Base-by-base conservation (phyloP, 2,329 filamentous ascomycete species). In the Chaetomiaceae sp. region DNA sequence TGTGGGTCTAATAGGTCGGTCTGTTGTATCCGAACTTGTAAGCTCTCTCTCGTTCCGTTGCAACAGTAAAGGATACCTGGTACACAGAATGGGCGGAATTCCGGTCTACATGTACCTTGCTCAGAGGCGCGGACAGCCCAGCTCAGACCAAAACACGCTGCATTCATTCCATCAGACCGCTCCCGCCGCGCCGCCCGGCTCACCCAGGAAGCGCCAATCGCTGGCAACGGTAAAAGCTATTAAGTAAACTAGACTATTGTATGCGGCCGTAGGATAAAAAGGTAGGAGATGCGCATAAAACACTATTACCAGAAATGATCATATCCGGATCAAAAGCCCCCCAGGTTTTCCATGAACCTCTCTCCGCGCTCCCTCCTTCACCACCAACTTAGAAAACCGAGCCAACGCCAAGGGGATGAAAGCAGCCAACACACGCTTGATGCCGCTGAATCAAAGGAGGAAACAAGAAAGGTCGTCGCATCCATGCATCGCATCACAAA, bases 391-490 rank as follows among this genome's bases (percentile, higher is more conserved):
- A 42, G 38, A 29, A n/a, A n/a, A 24, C 22, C 22, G 22, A 24
- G 27, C 46, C 42, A 54, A 51, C 47, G 43, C 53, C 51, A 41
- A n/a, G n/a, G n/a, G 20, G 14, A 43, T 32, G 19, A 29, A 50
- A 26, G 29, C 47, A 51, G 41, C 51, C 50, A 56, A 51, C 42
- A 49, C 55, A 57, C 53, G 47, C 53, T 42, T 42, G 45, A 48
- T 42, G 38, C 40, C 48, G 43, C 32, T 42, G n/a, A n/a, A 24
- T 6, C 6, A 24, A 24, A 24, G 22, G 9, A 24, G 9, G 22
- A 24, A 19, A 47, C 37, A 42, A 42, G 20, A 24, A 40, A 51
- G 27, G 29, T 15, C 33, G 27, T 39, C 22, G 9, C 22, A 24
- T n/a, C 33, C 40, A 37, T 40, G 40, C 45, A 33, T 47, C 36